These are phyloP conservation scores for Sarocladiaceae sp. DNA, from an alignment of 2,329 filamentous ascomycete species.

Conservation along the genomic window DNA sequence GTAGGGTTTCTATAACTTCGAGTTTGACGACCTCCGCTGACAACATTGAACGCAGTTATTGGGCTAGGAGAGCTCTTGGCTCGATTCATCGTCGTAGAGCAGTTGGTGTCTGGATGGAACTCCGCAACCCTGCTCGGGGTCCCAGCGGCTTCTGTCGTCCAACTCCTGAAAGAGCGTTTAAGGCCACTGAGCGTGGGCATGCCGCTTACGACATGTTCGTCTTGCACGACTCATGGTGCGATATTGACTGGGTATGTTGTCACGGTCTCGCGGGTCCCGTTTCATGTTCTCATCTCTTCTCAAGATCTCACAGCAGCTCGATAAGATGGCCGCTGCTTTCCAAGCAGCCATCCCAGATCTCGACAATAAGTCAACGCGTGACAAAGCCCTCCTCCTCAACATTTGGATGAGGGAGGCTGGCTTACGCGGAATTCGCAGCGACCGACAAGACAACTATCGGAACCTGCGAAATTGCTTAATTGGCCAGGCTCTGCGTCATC, in stretches of 20 bases:
- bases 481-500: conserved; percentile 68
- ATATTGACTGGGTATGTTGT: conserved; percentile 60
- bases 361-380: conserved; percentile 50
- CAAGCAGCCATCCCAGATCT: conserved; percentile 45
- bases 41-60: conserved; percentile 2
- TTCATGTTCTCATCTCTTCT: conserved; percentile 9
- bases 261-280: not conserved
- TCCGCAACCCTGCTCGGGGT: conserved; percentile 14
- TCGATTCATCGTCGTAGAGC: conserved; percentile 77
- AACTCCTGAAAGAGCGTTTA: conserved; percentile 2
- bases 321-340: conserved; percentile 55
- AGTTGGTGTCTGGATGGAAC: conserved; percentile 65
- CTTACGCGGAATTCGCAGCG: conserved; percentile 63
- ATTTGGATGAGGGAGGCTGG: conserved; percentile 62
- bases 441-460: conserved; percentile 65
- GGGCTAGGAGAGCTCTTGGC: conserved; percentile 45
- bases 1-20: not conserved
- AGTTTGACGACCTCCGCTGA: not conserved
- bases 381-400: conserved; percentile 62
- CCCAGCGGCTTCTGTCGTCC: conserved; percentile 1
- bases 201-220: conserved; percentile 80
- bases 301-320: conserved; percentile 22
- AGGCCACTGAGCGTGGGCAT: not conserved
- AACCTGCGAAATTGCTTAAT: conserved; percentile 83
- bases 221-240: conserved; percentile 63